Percentiles rank a stretch among this genome's conserved stretches.
These are phyloP conservation scores for Coemansia sp. DNA, from an alignment of 192 early-diverging fungal species.

Conservation along the genomic window DNA sequence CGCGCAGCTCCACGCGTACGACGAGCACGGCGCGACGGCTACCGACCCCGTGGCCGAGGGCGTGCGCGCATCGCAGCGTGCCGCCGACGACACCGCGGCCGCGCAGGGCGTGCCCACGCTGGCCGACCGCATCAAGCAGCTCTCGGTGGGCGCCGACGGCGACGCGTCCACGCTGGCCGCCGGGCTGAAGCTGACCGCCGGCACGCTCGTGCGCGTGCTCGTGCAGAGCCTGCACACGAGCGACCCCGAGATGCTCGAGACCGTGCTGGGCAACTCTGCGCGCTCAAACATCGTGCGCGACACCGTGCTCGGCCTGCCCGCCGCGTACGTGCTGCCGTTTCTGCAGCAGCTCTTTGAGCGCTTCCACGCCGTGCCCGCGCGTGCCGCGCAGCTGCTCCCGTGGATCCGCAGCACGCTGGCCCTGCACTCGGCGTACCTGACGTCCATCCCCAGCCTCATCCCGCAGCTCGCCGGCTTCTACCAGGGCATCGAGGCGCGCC, in stretches of 20 bases:
- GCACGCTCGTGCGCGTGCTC: constrained; percentile 48
- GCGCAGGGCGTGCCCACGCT: constrained; percentile 17
- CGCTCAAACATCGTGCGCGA: constrained; percentile 39
- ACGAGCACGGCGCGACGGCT: constrained; percentile 17
- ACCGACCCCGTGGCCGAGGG: constrained; percentile 11
- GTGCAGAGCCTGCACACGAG: constrained; percentile 47
- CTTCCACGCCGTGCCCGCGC: constrained; percentile 24
- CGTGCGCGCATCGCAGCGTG: constrained; percentile 13
- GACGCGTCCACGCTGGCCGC: background rate
- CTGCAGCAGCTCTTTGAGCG: constrained; percentile 50
- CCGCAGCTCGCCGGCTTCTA: constrained; percentile 45
- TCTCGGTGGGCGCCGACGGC: constrained; percentile 16
- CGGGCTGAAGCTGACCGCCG: constrained; percentile 8
- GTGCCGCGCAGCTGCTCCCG: constrained; percentile 31
- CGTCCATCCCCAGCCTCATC: constrained; percentile 33
- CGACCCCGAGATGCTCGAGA: constrained; percentile 32
- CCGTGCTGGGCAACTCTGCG: constrained; percentile 33
- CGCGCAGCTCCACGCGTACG: constrained; percentile 23
- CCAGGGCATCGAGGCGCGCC: constrained; percentile 30
- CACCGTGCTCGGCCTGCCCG: constrained; percentile 33
- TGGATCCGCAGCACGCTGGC: constrained; percentile 40
- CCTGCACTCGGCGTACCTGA: constrained; percentile 39
- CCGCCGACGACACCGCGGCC: constrained; percentile 1
- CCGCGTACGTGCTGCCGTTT: constrained; percentile 36
- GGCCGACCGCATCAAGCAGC: constrained; percentile 39